Evolutionary conservation across 495 filamentous ascomycete genomes (phyloP).

Genomic region (Physcia stellaris): DNA sequence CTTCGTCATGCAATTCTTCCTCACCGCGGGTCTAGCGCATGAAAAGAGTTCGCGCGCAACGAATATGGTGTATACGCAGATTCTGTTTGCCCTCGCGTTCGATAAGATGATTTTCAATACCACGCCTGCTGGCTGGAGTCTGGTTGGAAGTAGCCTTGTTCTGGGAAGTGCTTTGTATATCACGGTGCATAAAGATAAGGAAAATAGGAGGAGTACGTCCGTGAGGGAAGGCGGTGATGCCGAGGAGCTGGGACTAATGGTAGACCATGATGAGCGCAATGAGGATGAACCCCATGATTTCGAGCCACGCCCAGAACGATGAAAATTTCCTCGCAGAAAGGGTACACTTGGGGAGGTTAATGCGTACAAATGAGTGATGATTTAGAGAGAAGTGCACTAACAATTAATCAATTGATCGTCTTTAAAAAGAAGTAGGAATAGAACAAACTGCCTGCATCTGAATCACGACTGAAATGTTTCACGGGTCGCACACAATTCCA

Average conservation of each 20-base stretch:
- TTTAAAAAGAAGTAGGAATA: too few relatives aligned
- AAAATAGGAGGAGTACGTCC: background rate
- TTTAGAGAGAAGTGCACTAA: too few relatives aligned
- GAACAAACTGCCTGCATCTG: too few relatives aligned
- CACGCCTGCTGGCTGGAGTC: constrained; percentile 49
- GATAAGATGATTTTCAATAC: constrained; percentile 68
- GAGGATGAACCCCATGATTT: too few relatives aligned
- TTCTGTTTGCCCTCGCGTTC: constrained; percentile 79
- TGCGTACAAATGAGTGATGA: too few relatives aligned
- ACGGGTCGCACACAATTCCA: too few relatives aligned
- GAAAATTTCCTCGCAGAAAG: too few relatives aligned
- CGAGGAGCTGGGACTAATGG: constrained; percentile 9
- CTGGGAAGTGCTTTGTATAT: constrained; percentile 71
- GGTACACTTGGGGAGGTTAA: too few relatives aligned
- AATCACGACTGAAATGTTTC: too few relatives aligned
- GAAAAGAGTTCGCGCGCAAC: constrained; percentile 58
- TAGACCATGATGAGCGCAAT: constrained; percentile 1
- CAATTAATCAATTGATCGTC: too few relatives aligned
- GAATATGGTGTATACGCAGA: constrained; percentile 83
- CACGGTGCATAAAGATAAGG: constrained; percentile 33
- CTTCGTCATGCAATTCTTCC: constrained; percentile 74
- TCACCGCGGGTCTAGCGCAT: constrained; percentile 68
- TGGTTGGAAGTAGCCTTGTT: constrained; percentile 66
- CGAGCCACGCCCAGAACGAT: too few relatives aligned
- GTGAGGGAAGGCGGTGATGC: background rate